phyloP scores from a whole-genome alignment of 352 stramenopile species.

The Phytopythium boreale region DNA sequence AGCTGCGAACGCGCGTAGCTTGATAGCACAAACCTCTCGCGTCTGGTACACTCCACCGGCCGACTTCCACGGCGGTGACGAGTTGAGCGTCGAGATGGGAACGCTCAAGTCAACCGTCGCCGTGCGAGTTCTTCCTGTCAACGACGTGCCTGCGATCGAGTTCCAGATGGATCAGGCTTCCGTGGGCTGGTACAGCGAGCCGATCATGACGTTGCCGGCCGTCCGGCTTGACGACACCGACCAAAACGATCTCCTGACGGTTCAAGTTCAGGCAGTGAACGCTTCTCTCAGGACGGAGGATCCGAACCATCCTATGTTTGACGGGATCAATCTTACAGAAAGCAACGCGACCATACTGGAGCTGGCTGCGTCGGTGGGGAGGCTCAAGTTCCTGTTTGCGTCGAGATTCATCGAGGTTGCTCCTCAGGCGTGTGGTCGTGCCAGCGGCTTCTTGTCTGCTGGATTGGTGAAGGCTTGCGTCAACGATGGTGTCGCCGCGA shows the following conservation, averaged over 20 bases:
- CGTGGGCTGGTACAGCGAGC: slow-evolving; percentile 21
- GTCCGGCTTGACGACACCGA: slow-evolving; percentile 36
- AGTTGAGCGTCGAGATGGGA: slow-evolving; percentile 13
- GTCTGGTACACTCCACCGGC: slow-evolving; percentile 15
- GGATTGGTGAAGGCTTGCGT: slow-evolving; percentile 22
- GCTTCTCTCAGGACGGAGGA: slow-evolving; percentile 19
- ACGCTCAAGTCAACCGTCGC: slow-evolving; percentile 19
- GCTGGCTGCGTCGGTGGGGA: slow-evolving; percentile 15
- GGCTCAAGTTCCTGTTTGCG: slow-evolving; percentile 27
- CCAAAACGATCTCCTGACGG: slow-evolving; percentile 22
- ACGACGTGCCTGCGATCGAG: slow-evolving; percentile 23
- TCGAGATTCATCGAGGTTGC: slow-evolving; percentile 24
- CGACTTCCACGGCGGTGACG: slow-evolving; percentile 26
- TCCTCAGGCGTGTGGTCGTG: slow-evolving; percentile 3
- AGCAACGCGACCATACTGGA: slow-evolving; percentile 6
- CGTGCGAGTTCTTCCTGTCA: slow-evolving; percentile 31
- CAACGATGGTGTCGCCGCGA: slow-evolving; percentile 16
- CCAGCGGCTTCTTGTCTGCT: slow-evolving; percentile 3
- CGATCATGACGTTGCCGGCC: slow-evolving; percentile 28
- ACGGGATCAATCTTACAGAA: slow-evolving; percentile 17
- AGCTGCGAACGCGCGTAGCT: not conserved
- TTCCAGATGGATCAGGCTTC: slow-evolving; percentile 13
- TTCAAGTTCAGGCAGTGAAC: slow-evolving; percentile 27
- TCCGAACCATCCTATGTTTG: slow-evolving; percentile 16
- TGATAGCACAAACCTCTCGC: slow-evolving; percentile 12